Evolutionary conservation across 1,284 basidiomycete species (phyloP).

Genomic region (Trichosporon coremiiforme): DNA sequence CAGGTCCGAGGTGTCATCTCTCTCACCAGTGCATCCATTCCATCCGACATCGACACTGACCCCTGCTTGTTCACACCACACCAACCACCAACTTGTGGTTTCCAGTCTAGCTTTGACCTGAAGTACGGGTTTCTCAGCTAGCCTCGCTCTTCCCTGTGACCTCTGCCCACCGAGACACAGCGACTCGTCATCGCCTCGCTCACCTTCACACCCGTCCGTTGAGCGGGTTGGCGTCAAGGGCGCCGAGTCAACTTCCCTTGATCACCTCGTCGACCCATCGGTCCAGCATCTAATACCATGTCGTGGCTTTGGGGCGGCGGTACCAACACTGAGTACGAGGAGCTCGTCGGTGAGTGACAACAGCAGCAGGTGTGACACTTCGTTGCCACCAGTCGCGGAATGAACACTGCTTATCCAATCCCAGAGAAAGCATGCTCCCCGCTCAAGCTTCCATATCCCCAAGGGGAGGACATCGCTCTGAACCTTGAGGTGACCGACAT

Average conservation of each 20-base stretch:
- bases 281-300: constrained; percentile 32
- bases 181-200: not conserved
- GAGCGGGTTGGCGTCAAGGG: constrained; percentile 15
- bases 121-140: not conserved
- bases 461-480: constrained; percentile 81
- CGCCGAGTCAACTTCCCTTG: not conserved
- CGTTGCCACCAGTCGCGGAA: constrained; percentile 6
- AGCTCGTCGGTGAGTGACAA: constrained; percentile 52
- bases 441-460: constrained; percentile 56
- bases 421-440: constrained; percentile 57
- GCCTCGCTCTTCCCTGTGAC: not conserved
- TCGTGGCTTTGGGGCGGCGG: constrained; percentile 55
- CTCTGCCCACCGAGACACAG: not conserved
- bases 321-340: constrained; percentile 55
- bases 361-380: not conserved
- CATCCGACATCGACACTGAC: not conserved
- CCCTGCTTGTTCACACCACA: not conserved
- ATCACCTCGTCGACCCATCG: not conserved
- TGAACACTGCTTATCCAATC: not conserved
- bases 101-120: not conserved
- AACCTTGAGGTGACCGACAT: constrained; percentile 97
- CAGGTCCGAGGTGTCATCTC: constrained; percentile 15
- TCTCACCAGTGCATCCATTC: not conserved
- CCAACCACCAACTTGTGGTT: not conserved
- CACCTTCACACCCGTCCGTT: constrained; percentile 10